Evolutionary conservation across 345 rosid species (phyloP).

Genomic region (Erodium maritimum): DNA sequence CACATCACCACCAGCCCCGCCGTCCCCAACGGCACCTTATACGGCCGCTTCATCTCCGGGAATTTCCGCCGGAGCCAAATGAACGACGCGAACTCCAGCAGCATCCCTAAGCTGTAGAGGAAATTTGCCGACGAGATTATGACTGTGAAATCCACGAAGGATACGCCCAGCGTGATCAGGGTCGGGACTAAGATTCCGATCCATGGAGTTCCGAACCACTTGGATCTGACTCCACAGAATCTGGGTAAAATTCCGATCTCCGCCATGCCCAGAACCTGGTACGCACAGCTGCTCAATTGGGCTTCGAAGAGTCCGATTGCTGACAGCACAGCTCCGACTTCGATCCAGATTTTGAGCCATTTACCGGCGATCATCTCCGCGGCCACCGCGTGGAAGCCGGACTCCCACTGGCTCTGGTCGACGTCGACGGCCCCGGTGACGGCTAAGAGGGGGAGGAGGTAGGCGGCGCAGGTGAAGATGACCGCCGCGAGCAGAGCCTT

Average conservation of each 20-base stretch:
- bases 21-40: slow-evolving; percentile 25
- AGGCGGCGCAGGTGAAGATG: slow-evolving; percentile 38
- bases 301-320: slow-evolving; percentile 72
- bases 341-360: slow-evolving; percentile 64
- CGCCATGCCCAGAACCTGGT: slow-evolving; percentile 42
- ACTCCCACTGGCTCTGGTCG: slow-evolving; percentile 49
- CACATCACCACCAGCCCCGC: slow-evolving; percentile 35
- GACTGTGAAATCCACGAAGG: slow-evolving; percentile 29
- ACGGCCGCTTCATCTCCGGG: slow-evolving; percentile 31
- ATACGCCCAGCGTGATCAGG: slow-evolving; percentile 25
- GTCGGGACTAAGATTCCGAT: slow-evolving; percentile 35
- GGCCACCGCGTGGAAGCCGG: slow-evolving; percentile 42
- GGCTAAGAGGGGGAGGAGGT: slow-evolving; percentile 47
- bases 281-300: slow-evolving; percentile 58
- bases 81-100: slow-evolving; percentile 42
- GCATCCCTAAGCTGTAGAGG: slow-evolving; percentile 42
- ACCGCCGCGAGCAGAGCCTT: slow-evolving; percentile 37
- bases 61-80: slow-evolving; percentile 35
- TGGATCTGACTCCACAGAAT: slow-evolving; percentile 26
- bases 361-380: slow-evolving; percentile 66
- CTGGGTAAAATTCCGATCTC: slow-evolving; percentile 36
- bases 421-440: slow-evolving; percentile 52
- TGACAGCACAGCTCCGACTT: slow-evolving; percentile 57
- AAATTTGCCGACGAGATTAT: slow-evolving; percentile 39
- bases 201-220: slow-evolving; percentile 41